Base-by-base conservation (phyloP, 495 filamentous ascomycete species). In the Staphylotrichum longicolle region DNA sequence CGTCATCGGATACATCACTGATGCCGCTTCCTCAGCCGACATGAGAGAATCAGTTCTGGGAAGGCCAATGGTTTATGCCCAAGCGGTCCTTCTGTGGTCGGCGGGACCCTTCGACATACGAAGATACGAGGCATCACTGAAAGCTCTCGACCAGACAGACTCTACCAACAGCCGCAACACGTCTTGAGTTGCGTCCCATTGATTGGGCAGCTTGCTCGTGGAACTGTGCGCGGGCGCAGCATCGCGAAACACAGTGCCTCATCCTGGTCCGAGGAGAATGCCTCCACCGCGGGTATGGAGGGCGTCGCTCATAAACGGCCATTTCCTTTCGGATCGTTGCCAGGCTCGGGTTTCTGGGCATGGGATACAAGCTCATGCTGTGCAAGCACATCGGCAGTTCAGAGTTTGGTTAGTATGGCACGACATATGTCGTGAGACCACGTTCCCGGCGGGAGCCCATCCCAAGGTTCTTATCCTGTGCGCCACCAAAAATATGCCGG, bases 1-100 rank as follows among this genome's bases (percentile, higher is more conserved):
- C 72, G 82, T 97, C 0, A 82, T 96, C 56, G 94, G 93, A 3
- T 96, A 96, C 72, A 79, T 95, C 41, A 74, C 80, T 68, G 64
- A 63, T 47, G 55, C 62, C 56, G 51, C 66, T 41, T 52, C 61
- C 57, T 60, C 41, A 50, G 15, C 66, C 63, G 57, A 52, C 54
- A 40, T 40, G 33, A 66, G 57, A 50, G 41, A 7, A n/a, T 30
- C 48, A 30, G 12, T 20, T 32, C 35, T 27, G 41, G 45, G 32
- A 41, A 57, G 20, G 11, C 54, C 52, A 15, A 54, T 5, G 60
- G 81, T 49, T 68, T 70, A 62, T 45, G 72, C 91, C 34, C 88
- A 91, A 66, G 88, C 88, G 0, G 70, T 91, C 14, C 73, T 91
- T 68, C 64, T 90, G 14, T 90, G 88, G 78, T 74, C 82, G 6